A percentile compares a stretch with the other conserved stretches of the same genome.
phyloP scores from a whole-genome alignment of 345 rosid genomes.

The Salix arbutifolia region DNA sequence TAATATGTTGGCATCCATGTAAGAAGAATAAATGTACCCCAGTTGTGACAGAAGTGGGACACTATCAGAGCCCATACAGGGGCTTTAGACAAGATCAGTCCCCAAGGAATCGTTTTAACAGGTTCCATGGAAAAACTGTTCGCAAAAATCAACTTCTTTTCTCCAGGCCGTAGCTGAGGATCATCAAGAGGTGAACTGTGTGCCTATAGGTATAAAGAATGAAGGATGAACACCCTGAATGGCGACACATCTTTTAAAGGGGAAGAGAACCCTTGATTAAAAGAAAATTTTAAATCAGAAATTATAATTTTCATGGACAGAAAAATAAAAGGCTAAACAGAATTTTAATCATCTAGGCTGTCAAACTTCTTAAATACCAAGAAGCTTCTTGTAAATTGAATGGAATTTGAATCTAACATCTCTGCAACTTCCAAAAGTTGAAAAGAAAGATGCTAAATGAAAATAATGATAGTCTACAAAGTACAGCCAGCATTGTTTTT shows the following conservation, averaged over 20 bases:
- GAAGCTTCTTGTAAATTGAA: neutral
- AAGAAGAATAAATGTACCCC: constrained; percentile 92
- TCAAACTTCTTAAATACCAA: neutral
- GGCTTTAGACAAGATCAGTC: constrained; percentile 67
- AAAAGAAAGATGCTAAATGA: constrained; percentile 9
- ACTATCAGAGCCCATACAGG: constrained; percentile 88
- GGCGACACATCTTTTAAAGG: neutral
- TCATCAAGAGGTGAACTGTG: constrained; percentile 82
- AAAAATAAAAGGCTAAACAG: neutral
- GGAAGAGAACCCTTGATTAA: neutral
- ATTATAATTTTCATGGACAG: neutral
- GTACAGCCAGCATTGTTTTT: constrained; percentile 2
- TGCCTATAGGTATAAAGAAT: constrained; percentile 45
- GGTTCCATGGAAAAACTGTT: constrained; percentile 58
- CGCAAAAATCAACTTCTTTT: constrained; percentile 57
- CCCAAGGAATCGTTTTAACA: constrained; percentile 80
- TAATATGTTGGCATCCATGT: constrained; percentile 99
- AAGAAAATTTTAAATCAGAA: neutral
- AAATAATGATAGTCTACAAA: neutral
- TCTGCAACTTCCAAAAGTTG: neutral
- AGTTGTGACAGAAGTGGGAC: constrained; percentile 87
- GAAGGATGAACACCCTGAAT: neutral
- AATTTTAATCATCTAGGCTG: neutral
- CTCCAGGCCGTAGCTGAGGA: constrained; percentile 59
- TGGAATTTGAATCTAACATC: neutral